Evolutionary conservation across 441 rosid genomes (phyloP), one percentile per base, ranked within the genome.

Genomic region (Macaranga tanarius): DNA sequence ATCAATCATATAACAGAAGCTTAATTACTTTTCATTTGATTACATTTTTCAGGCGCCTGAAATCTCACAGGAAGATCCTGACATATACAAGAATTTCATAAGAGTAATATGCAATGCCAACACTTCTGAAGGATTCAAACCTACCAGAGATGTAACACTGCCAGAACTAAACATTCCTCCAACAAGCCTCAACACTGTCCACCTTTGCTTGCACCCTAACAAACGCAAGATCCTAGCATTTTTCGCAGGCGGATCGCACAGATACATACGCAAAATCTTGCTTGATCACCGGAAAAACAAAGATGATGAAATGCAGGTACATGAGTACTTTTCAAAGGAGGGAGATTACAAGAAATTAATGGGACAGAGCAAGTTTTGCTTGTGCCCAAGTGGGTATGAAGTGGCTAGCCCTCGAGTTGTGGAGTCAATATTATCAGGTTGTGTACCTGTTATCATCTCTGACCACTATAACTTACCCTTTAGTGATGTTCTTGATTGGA

Each of bases 71-170:
- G 92, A 80, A 11, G 70, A 82, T 60, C 42, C 76, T 3, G 71
- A 68, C 55, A 81, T 89, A 4, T 88, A 71, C 86, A 84, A 78
- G 66, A 79, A 69, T 20, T 84, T 93, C 11, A 86, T 89, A 59
- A 82, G 97, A 23, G 92, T 84, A 4, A 54, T 91, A n/a, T 92
- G 97, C 74, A 92, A 92, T 71, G 97, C 97, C 74, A 90, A 92
- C 80, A 75, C 84, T 20, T 89, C 97, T 57, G 93, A 90, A 82
- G 90, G 93, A 31, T 92, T 92, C 77, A 79, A 81, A 51, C 92
- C 95, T 2, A 71, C 38, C 19, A 92, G 87, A 66, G 97, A 92
- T 56, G 96, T 81, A 8, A 76, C 87, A 76, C 73, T 89, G 7
- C 96, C 95, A 0, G 95, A 92, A 85, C 82, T 92, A 63, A 73